Evolutionary conservation across 176 grass and related monocot genomes (phyloP), one percentile per base, ranked within the genome.

Genomic region (Poa annua): DNA sequence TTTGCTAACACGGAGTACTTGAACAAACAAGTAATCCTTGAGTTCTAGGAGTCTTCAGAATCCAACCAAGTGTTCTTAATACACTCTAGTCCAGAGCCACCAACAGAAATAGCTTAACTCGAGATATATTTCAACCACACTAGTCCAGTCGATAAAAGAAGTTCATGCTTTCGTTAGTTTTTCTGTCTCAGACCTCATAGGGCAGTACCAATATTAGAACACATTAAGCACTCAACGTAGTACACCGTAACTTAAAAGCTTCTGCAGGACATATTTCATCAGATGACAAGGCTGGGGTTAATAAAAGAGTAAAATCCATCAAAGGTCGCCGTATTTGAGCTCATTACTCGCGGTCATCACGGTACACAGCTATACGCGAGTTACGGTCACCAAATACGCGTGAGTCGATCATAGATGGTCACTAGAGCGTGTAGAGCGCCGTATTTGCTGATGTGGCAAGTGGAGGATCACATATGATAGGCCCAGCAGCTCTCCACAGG

Each of bases 61-160:
- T 63, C 29, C 25, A 47, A 32, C 61, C 10, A 79, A 48, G 57
- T 51, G 25, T 79, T 45, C 15, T 26, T 33, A 79, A 61, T 32
- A 77, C 54, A 44, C 24, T 26, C 36, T 45, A 62, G 15, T 62
- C 15, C 20, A 67, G 41, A 48, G 51, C 62, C 29, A 67, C 15
- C 44, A 54, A 25, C 3, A 3, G 8, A 33, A 39, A 36, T 15
- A 51, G 35, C 47, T 38, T 39, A 69, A 69, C 20, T 35, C 45
- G n/a, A 22, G 4, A 52, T 66, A 50, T 16, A 35, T 80, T 66
- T 80, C 44, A 80, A 66, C 78, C 61, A 16, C 61, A 36, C 39
- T 24, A 63, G 56, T 26, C 56, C 44, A 80, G 61, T 66, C 51
- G 42, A 19, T 50, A 47, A 65, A 79, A 79, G 65, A 51, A 67